phyloP scores from a whole-genome alignment of 176 grass and related monocot species.

The Oryza officinalis region DNA sequence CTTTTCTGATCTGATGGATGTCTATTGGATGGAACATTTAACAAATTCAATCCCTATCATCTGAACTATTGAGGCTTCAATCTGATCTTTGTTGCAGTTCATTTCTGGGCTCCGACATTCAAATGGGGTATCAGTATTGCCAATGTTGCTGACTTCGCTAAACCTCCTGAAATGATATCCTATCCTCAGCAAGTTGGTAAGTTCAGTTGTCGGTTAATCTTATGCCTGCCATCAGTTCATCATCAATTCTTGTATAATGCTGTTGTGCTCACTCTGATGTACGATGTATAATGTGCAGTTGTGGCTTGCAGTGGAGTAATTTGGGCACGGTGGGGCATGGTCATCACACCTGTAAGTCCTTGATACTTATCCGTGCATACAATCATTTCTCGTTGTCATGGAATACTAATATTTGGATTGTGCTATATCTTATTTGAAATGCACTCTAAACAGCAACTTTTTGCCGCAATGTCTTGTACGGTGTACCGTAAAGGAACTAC shows the following conservation, averaged over 20 bases:
- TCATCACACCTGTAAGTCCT: constrained; percentile 65
- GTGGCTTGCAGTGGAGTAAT: constrained; percentile 65
- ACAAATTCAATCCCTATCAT: not conserved
- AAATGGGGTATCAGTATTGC: constrained; percentile 99
- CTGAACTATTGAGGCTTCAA: not conserved
- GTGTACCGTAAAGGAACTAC: not conserved
- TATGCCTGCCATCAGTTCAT: not conserved
- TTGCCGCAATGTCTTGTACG: not conserved
- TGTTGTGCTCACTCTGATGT: constrained; percentile 12
- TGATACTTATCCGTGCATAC: not conserved
- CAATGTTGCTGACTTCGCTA: constrained; percentile 86
- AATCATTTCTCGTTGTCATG: not conserved
- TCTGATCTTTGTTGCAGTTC: constrained; percentile 52
- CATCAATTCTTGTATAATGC: not conserved
- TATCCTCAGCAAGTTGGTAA: constrained; percentile 94
- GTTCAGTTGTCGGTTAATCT: constrained; percentile 19
- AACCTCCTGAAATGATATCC: constrained; percentile 89
- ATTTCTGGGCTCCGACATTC: constrained; percentile 93
- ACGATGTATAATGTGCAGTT: constrained; percentile 46
- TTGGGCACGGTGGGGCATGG: constrained; percentile 71
- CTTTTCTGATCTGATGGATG: constrained; percentile 11
- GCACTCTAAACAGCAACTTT: not conserved
- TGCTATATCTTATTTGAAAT: constrained; percentile 20
- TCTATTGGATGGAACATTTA: constrained; percentile 10
- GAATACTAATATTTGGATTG: not conserved